Evolutionary conservation across 2,329 filamentous ascomycete species (phyloP).

Genomic region (Diplodia corticola): DNA sequence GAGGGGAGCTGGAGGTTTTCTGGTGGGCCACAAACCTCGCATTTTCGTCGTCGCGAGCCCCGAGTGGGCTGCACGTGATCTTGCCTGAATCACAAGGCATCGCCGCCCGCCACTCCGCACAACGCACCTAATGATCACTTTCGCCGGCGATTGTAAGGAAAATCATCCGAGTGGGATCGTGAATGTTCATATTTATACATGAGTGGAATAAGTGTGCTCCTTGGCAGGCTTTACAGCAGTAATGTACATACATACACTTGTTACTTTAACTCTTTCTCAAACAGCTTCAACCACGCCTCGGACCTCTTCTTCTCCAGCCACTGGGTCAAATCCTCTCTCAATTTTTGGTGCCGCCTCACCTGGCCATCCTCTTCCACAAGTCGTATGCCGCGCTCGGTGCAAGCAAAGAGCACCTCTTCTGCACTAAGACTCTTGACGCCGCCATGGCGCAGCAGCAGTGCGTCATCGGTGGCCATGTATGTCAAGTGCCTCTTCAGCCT

Average conservation of each 20-base stretch:
- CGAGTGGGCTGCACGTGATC: slow-evolving; percentile 13
- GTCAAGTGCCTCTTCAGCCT: slow-evolving; percentile 46
- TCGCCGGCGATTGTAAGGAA: not conserved
- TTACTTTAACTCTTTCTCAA: not conserved
- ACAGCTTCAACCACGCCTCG: not conserved
- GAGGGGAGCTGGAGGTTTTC: slow-evolving; percentile 19
- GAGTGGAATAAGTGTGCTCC: too few species aligned
- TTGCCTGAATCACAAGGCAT: not conserved
- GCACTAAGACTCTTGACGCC: slow-evolving; percentile 59
- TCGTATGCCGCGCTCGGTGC: slow-evolving; percentile 67
- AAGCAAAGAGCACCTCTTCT: slow-evolving; percentile 69
- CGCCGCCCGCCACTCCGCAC: not conserved
- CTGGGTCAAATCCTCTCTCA: slow-evolving; percentile 39
- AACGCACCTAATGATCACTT: too few species aligned
- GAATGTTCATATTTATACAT: too few species aligned
- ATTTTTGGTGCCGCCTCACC: not conserved
- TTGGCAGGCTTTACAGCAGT: too few species aligned
- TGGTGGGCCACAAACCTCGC: not conserved
- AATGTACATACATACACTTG: not conserved
- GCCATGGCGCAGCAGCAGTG: slow-evolving; percentile 63
- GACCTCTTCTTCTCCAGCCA: not conserved
- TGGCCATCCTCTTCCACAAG: slow-evolving; percentile 46
- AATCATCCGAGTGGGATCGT: too few species aligned
- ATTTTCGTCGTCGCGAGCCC: slow-evolving; percentile 17
- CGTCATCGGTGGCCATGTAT: slow-evolving; percentile 71